phyloP scores from a whole-genome alignment of 305 asterid genomes.

The Fraxinus baroniana region DNA sequence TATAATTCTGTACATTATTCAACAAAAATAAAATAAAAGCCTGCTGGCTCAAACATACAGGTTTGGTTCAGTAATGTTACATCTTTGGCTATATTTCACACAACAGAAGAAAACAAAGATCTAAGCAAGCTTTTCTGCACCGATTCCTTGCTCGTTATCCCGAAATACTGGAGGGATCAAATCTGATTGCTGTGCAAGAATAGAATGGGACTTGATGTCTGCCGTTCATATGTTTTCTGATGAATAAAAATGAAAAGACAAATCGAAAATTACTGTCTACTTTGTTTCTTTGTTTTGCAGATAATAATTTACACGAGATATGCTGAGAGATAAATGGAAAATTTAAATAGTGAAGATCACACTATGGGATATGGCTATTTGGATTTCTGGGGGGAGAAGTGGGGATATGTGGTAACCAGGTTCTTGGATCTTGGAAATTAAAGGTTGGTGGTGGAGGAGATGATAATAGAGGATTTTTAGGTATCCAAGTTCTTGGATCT shows the following conservation, averaged over 20 bases:
- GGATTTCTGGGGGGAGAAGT: constrained; percentile 34
- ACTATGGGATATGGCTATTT: constrained; percentile 26
- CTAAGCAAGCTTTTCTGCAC: neutral
- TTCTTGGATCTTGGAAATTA: constrained; percentile 19
- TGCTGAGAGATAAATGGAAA: neutral
- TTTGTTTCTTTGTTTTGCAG: neutral
- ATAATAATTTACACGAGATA: neutral
- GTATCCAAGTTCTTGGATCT: constrained; percentile 41
- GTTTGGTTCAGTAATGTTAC: neutral
- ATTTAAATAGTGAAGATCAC: neutral
- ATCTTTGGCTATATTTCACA: neutral
- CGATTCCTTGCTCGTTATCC: neutral
- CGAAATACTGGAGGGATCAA: neutral
- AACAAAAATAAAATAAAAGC: neutral
- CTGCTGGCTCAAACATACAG: neutral
- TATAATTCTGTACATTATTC: neutral
- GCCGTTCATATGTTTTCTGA: neutral
- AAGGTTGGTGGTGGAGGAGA: constrained; percentile 20
- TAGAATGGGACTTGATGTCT: neutral
- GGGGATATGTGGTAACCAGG: constrained; percentile 32
- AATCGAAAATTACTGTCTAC: neutral
- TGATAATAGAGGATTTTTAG: constrained; percentile 14
- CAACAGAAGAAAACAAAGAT: neutral
- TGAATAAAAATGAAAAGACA: neutral
- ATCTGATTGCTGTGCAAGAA: neutral